Evolutionary conservation across 148 eudicot genomes (phyloP).

Genomic region (Polygonum aviculare): DNA sequence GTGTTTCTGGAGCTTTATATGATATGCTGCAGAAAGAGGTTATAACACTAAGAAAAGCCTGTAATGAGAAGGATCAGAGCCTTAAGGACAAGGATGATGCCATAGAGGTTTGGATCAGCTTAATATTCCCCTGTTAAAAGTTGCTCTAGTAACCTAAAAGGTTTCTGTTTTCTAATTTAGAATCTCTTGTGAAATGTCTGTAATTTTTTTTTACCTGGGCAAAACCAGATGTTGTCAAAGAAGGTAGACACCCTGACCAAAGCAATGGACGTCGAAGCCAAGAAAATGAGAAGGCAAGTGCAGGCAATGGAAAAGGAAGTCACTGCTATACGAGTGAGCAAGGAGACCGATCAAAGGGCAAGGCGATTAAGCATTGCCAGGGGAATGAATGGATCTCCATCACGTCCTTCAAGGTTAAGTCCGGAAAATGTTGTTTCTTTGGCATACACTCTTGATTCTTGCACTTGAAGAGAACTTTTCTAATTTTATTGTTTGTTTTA

Average conservation of each 20-base stretch:
- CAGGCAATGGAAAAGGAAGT: constrained; percentile 87
- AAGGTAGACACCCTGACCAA: constrained; percentile 83
- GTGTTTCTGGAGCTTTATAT: constrained; percentile 75
- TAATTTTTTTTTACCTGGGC: background rate
- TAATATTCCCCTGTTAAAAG: no score
- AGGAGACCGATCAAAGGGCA: constrained; percentile 49
- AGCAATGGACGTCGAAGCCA: constrained; percentile 89
- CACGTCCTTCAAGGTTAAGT: constrained; percentile 46
- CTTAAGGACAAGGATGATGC: constrained; percentile 78
- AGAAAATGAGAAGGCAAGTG: constrained; percentile 75
- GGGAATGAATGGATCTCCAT: constrained; percentile 40
- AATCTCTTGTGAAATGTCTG: background rate
- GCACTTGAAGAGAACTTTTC: background rate
- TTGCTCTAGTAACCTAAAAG: no score
- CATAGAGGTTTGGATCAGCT: constrained; percentile 56
- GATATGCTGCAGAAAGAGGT: constrained; percentile 93
- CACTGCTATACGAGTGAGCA: constrained; percentile 47
- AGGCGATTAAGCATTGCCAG: constrained; percentile 45
- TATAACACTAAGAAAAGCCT: constrained; percentile 54
- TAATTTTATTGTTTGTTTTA: background rate
- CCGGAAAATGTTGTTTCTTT: background rate
- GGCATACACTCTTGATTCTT: background rate
- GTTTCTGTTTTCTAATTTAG: background rate
- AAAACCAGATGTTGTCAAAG: constrained; percentile 60
- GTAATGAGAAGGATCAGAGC: constrained; percentile 75